Conservation (phyloP, 2,329 filamentous ascomycete species). For the Fusarium neocosmosporiellum region DNA sequence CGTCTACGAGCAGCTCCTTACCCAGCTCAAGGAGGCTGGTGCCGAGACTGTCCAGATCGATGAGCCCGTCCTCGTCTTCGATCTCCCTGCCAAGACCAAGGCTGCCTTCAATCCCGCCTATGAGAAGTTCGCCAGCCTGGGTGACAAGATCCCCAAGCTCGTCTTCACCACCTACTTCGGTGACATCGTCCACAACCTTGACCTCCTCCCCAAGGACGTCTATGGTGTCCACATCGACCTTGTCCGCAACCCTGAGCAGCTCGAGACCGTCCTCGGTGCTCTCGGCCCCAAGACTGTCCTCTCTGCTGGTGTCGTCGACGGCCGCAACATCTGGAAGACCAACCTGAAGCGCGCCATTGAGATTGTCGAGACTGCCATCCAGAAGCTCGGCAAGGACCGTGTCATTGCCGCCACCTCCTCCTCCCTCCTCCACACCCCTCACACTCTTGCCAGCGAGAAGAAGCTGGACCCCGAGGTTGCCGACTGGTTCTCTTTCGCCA, state of each 20-base stretch:
- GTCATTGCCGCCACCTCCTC: constrained; percentile 97
- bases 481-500: constrained; percentile 99
- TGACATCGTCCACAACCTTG: constrained; percentile 99
- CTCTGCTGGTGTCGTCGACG: constrained; percentile 96
- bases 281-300: constrained; percentile 91
- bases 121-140: constrained; percentile 83
- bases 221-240: constrained; percentile 94
- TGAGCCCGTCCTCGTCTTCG: constrained; percentile 96
- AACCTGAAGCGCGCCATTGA: constrained; percentile 97
- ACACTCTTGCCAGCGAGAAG: constrained; percentile 99
- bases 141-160: constrained; percentile 85
- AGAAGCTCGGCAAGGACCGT: constrained; percentile 96
- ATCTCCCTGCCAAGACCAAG: constrained; percentile 91
- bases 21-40: constrained; percentile 94
- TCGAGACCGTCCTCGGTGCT: constrained; percentile 83
- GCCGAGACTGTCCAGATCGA: constrained; percentile 98
- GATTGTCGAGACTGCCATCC: constrained; percentile 86
- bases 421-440: constrained; percentile 97
- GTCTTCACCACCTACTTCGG: constrained; percentile 98
- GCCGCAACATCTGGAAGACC: constrained; percentile 99
- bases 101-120: constrained; percentile 98
- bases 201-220: constrained; percentile 82
- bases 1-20: constrained; percentile 92
- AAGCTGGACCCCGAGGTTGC: constrained; percentile 92
- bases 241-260: constrained; percentile 98